Conservation (phyloP, 1,284 basidiomycete genomes). For the Ganoderma sinense region DNA sequence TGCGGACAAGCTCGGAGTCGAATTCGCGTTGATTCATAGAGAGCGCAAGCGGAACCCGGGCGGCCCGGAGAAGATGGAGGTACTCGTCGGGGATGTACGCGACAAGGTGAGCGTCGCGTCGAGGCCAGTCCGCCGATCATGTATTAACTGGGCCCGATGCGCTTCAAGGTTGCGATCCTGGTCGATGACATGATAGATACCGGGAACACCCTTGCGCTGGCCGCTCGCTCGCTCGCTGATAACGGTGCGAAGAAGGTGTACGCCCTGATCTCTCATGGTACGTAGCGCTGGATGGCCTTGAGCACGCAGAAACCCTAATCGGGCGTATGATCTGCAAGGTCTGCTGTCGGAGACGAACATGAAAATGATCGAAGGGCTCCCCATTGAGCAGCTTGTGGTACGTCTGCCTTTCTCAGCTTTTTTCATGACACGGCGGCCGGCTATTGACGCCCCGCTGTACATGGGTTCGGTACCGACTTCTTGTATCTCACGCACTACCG, state of each 20-base stretch:
- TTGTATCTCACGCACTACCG: conserved; percentile 1
- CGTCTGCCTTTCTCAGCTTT: conserved; percentile 40
- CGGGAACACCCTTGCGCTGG: conserved; percentile 87
- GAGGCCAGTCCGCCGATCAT: background rate
- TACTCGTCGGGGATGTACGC: conserved; percentile 95
- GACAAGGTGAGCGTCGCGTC: conserved; percentile 69
- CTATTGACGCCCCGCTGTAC: conserved; percentile 3
- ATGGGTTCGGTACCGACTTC: conserved; percentile 32
- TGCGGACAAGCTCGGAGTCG: conserved; percentile 94
- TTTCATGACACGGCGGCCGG: conserved; percentile 5
- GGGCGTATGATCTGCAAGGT: conserved; percentile 53
- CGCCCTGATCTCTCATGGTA: conserved; percentile 93
- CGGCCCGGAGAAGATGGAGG: conserved; percentile 84
- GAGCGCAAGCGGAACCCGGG: conserved; percentile 74
- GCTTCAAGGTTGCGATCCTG: conserved; percentile 82
- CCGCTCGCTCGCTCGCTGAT: conserved; percentile 86
- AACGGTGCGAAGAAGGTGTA: conserved; percentile 91
- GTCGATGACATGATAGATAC: conserved; percentile 99
- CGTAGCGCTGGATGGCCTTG: conserved; percentile 32
- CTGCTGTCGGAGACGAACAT: conserved; percentile 89
- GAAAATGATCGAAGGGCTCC: conserved; percentile 78
- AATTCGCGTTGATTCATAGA: conserved; percentile 97
- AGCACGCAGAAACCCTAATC: conserved; percentile 12
- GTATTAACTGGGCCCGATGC: conserved; percentile 4
- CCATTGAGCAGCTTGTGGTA: conserved; percentile 90